Percentiles rank a stretch among this genome's conserved stretches.
Evolutionary conservation across 2,329 filamentous ascomycete species (phyloP).

Genomic region (Verticillium isaacii): DNA sequence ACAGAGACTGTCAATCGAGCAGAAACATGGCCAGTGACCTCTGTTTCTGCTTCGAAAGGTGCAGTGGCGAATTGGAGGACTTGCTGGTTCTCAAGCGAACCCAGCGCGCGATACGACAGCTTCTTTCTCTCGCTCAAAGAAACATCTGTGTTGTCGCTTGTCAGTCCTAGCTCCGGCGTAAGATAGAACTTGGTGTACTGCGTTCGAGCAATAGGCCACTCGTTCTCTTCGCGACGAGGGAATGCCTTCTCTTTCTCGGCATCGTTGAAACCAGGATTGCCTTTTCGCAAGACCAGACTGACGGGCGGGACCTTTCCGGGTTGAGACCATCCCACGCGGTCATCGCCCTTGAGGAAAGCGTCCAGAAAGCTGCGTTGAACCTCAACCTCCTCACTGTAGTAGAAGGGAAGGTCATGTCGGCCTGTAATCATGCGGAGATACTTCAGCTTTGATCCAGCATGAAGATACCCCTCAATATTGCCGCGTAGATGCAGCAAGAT

Average conservation of each 20-base stretch:
- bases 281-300: constrained; percentile 57
- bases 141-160: constrained; percentile 17
- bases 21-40: constrained; percentile 64
- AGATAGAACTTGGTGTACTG: constrained; percentile 59
- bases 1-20: constrained; percentile 62
- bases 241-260: constrained; percentile 54
- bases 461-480: constrained; percentile 60
- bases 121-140: constrained; percentile 24
- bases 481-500: constrained; percentile 65
- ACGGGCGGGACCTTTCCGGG: constrained; percentile 57
- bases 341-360: constrained; percentile 65
- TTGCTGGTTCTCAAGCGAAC: constrained; percentile 48
- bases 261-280: constrained; percentile 63
- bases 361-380: constrained; percentile 64
- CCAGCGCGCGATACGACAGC: constrained; percentile 55
- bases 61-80: constrained; percentile 52
- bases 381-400: constrained; percentile 64
- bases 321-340: constrained; percentile 54
- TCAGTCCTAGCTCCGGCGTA: constrained; percentile 38
- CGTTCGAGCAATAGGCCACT: constrained; percentile 65
- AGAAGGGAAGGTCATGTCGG: constrained; percentile 68
- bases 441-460: constrained; percentile 62
- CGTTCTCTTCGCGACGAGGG: constrained; percentile 48
- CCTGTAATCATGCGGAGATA: constrained; percentile 67
- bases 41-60: constrained; percentile 57